Base-by-base conservation (phyloP, 116 monocot genomes). In the Phalaenopsis hybrid region DNA sequence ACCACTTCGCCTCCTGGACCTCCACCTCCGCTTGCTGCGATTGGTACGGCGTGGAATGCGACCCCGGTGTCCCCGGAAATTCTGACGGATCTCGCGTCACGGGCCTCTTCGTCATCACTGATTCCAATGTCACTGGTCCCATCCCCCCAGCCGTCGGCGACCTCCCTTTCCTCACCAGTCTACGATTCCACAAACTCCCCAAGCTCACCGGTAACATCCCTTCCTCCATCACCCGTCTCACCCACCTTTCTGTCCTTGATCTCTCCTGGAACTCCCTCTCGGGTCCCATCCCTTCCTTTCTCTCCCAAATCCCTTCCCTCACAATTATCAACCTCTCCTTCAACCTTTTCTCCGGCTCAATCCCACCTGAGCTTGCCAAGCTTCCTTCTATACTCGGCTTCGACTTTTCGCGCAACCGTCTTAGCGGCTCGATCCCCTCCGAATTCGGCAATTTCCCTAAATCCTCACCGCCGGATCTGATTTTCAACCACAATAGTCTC, bases 11-110 rank as follows among this genome's bases (percentile, higher is more conserved):
- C 75, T 75, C 75, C 75, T 75, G 75, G 75, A 75, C 44, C n/a
- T 45, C 59, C 78, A 20, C 33, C 37, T 78, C 83, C 28, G 69
- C 78, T 41, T 83, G 83, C 78, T 83, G 83, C 48, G 59, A 31
- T 16, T 83, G 83, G 83, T 51, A 83, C 44, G 83, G 83, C 34
- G 78, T 83, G 33, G 23, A 37, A 18, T 83, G 83, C 57, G 75
- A 75, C 8, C 75, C 75, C n/a, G 44, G 46, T n/a, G 46, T 75
- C 75, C 34, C 73, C 43, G 43, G 43, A 11, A 31, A 16, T 16
- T 31, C 75, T 20, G 78, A 11, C 78, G 57, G 44, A 4, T 76
- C 76, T 0, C 28, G 55, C 23, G 21, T 70, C 20, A 78, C 65
- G 0, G 48, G 23, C 20, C 46, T 52, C 12, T 50, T 78, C 83